Conservation (phyloP, 768 basidiomycete species). For the Suillus luteus region DNA sequence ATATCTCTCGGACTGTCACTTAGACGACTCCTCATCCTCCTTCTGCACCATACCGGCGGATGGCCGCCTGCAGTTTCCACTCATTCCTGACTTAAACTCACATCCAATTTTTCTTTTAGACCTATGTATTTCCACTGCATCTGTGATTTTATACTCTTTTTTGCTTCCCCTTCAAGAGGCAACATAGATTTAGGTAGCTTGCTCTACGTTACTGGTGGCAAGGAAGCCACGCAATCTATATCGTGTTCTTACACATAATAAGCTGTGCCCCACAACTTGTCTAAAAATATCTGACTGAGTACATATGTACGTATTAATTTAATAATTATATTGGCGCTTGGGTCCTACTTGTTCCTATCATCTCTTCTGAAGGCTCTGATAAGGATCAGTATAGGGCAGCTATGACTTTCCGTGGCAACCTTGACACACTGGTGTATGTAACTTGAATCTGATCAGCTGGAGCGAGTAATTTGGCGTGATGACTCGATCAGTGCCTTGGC, state of each 20-base stretch:
- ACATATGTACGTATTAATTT: neutral
- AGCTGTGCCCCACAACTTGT: neutral
- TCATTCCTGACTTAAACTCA: constrained; percentile 11
- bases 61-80: constrained; percentile 8
- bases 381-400: neutral
- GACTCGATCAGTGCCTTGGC: neutral
- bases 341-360: neutral
- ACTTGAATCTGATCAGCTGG: neutral
- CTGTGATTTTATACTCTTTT: constrained; percentile 10
- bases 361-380: neutral
- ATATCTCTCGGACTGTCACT: constrained; percentile 10
- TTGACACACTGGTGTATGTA: neutral
- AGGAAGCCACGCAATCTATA: neutral
- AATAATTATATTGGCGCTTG: neutral
- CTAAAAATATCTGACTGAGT: neutral
- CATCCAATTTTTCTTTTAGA: constrained; percentile 7
- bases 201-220: constrained; percentile 3
- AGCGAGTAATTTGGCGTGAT: neutral
- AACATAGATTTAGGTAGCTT: constrained; percentile 10
- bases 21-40: constrained; percentile 9
- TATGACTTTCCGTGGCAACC: neutral
- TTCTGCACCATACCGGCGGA: constrained; percentile 7
- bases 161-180: neutral
- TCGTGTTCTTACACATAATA: neutral
- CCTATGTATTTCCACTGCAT: constrained; percentile 13